These are phyloP conservation scores for Panicum miliaceum DNA, from an alignment of 176 grass and related monocot genomes.

Conservation along the genomic window DNA sequence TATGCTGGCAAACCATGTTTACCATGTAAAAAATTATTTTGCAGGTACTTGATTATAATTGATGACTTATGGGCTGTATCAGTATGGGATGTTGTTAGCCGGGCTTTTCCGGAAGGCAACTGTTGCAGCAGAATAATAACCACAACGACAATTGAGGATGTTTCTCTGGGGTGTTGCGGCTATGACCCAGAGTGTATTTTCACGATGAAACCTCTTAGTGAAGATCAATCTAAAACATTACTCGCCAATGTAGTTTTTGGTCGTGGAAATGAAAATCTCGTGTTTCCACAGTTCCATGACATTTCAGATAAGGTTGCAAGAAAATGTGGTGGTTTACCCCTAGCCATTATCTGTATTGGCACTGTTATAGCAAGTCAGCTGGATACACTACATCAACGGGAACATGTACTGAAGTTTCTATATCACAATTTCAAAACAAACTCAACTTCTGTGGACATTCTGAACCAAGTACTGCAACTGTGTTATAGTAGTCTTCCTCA, in stretches of 20 bases:
- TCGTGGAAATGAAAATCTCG: background rate
- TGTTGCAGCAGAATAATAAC: background rate
- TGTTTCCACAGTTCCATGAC: background rate
- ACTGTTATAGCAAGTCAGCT: background rate
- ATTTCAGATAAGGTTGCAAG: background rate
- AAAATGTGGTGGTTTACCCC: constrained; percentile 33
- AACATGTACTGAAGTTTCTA: background rate
- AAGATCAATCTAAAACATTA: background rate
- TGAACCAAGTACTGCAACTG: background rate
- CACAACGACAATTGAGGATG: background rate
- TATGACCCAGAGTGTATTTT: background rate
- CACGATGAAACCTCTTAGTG: background rate
- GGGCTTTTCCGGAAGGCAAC: background rate
- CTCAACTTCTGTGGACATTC: background rate
- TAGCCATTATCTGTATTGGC: constrained; percentile 23
- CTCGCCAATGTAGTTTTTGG: background rate
- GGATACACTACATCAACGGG: background rate
- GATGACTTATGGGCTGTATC: constrained; percentile 6
- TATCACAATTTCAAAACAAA: background rate
- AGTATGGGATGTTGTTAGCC: constrained; percentile 15
- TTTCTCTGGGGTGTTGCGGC: background rate
- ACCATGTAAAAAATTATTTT: background rate
- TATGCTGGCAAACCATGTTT: no score
- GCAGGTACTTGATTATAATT: constrained; percentile 22
- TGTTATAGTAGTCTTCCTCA: constrained; percentile 23